Percentiles rank a stretch among this genome's conserved stretches.
phyloP scores from a whole-genome alignment of 176 grass and related monocot genomes.

The Phoenix roebelenii region DNA sequence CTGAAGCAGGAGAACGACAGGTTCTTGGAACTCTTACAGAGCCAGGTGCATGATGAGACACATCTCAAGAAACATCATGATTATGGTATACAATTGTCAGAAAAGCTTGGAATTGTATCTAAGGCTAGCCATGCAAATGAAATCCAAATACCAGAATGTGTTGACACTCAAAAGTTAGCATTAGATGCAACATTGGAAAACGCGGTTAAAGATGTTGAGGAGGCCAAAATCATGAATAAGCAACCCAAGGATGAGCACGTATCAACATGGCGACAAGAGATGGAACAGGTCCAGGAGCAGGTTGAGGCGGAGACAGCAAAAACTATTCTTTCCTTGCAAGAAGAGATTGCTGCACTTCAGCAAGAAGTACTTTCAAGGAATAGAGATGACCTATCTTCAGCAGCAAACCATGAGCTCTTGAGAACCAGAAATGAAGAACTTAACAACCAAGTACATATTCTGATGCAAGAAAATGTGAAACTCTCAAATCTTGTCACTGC shows the following conservation, averaged over 20 bases:
- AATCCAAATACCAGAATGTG: too few species aligned
- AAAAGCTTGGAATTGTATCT: not conserved
- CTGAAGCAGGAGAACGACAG: slow-evolving; percentile 23
- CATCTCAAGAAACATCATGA: slow-evolving; percentile 8
- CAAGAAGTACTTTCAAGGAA: slow-evolving; percentile 5
- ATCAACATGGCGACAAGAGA: too few species aligned
- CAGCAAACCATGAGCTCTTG: slow-evolving; percentile 21
- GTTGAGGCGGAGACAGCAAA: too few species aligned
- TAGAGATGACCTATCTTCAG: slow-evolving; percentile 6
- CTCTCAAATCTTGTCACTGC: slow-evolving; percentile 47
- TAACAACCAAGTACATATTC: slow-evolving; percentile 31
- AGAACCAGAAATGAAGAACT: slow-evolving; percentile 43
- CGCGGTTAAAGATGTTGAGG: not conserved
- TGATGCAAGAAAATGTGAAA: slow-evolving; percentile 53
- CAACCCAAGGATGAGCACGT: slow-evolving; percentile 6
- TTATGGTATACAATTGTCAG: slow-evolving; percentile 17
- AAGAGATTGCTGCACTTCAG: too few species aligned
- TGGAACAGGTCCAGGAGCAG: too few species aligned
- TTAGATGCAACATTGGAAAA: too few species aligned
- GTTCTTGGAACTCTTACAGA: slow-evolving; percentile 11
- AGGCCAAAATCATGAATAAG: slow-evolving; percentile 10
- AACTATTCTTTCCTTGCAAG: too few species aligned
- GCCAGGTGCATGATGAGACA: slow-evolving; percentile 15
- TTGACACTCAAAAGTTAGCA: too few species aligned
- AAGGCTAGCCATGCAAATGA: too few species aligned